Evolutionary conservation across 2,329 filamentous ascomycete genomes (phyloP).

Genomic region (Allantophomopsis cytisporea): DNA sequence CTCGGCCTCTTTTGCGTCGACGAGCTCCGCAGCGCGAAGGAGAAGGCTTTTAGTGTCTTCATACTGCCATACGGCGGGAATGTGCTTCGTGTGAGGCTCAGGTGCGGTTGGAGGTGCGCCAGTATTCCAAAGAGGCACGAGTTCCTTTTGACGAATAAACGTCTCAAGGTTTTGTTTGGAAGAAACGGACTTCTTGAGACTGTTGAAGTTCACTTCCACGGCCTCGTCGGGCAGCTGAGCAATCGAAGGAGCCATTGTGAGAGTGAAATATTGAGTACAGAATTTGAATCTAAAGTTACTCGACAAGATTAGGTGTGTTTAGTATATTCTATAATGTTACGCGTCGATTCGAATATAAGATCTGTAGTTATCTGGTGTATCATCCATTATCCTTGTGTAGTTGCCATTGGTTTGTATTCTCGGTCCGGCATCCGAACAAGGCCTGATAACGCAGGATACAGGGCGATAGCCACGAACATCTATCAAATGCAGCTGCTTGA

Average conservation of each 20-base stretch:
- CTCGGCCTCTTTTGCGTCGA: conserved; percentile 2
- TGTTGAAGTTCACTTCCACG: not conserved
- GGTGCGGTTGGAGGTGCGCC: not conserved
- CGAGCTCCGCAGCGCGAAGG: not conserved
- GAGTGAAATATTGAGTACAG: too few relatives aligned
- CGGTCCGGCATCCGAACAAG: too few relatives aligned
- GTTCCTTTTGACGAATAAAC: conserved; percentile 1
- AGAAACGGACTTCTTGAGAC: not conserved
- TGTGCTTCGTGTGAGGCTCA: conserved; percentile 1
- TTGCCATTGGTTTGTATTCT: too few relatives aligned
- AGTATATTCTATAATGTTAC: too few relatives aligned
- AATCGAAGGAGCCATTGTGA: conserved; percentile 1
- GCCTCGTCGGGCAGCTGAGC: conserved; percentile 1
- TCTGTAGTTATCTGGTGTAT: too few relatives aligned
- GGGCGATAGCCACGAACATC: too few relatives aligned
- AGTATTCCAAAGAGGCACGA: conserved; percentile 1
- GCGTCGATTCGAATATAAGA: too few relatives aligned
- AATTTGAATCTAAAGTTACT: too few relatives aligned
- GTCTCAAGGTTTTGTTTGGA: conserved; percentile 1
- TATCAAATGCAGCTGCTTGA: too few relatives aligned
- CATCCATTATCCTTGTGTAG: too few relatives aligned
- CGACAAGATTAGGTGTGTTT: too few relatives aligned
- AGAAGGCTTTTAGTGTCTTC: conserved; percentile 1
- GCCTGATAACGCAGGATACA: too few relatives aligned
- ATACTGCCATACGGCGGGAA: conserved; percentile 1